Conservation (phyloP, 2,329 filamentous ascomycete species). For the Aspergillus sp. region DNA sequence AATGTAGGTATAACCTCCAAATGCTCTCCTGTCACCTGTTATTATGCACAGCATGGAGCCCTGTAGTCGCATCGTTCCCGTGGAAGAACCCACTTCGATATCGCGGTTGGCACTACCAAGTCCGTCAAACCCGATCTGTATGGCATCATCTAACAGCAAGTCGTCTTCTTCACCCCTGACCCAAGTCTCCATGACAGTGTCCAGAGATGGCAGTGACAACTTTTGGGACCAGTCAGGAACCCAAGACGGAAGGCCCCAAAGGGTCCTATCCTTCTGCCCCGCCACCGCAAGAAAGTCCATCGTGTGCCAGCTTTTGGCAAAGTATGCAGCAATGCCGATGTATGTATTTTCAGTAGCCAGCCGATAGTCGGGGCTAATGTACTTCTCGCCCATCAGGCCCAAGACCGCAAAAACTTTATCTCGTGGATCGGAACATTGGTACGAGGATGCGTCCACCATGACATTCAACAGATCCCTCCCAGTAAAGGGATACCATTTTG, state of each 20-base stretch:
- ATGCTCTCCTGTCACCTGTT: neutral
- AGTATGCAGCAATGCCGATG: neutral
- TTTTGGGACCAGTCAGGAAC: slow-evolving; percentile 7
- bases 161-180: neutral
- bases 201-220: neutral
- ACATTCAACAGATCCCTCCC: neutral
- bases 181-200: neutral
- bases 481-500: neutral
- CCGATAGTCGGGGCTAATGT: neutral
- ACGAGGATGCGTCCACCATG: neutral
- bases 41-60: neutral
- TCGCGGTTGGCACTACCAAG: neutral
- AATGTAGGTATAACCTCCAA: neutral
- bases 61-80: neutral
- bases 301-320: neutral
- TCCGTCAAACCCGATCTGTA: neutral
- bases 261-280: neutral
- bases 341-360: neutral
- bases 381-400: neutral
- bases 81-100: neutral
- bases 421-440: slow-evolving; percentile 6
- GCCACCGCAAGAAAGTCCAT: slow-evolving; percentile 1
- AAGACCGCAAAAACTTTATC: slow-evolving; percentile 3
- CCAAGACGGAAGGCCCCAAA: slow-evolving; percentile 6
- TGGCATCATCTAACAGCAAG: neutral